Base-by-base conservation (phyloP, 495 filamentous ascomycete species). In the Aspergillus kassunensis region DNA sequence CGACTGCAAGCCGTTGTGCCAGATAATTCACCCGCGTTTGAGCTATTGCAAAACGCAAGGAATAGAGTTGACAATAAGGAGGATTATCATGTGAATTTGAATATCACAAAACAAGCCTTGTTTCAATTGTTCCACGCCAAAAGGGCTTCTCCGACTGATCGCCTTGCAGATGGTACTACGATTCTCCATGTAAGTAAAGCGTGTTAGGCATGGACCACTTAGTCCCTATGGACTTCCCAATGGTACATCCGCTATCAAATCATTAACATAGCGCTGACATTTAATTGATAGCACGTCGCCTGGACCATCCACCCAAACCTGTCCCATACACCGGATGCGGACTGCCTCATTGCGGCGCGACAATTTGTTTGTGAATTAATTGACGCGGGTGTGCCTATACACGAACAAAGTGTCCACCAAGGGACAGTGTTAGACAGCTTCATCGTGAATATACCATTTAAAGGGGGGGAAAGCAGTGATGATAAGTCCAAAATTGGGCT, bases 151-250 rank as follows among this genome's bases (percentile, higher is more conserved):
- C 44, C 44, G 24, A 34, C 10, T 6, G 44, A 47, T 29, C 11
- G 21, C 5, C 44, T 47, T 4, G 21, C 6, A 11, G 44, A 47
- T 21, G 44, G 44, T 3, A 47, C 30, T 15, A 47, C 44, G 12
- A 12, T 47, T 15, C 19, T 47, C 6, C 44, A 47, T 47, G 44
- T 47, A 21, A 47, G 44, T 6, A 47, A 27, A 27, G 24, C 24
- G n/a, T n/a, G 25, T 12, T 34, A 12, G 10, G 3, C 15, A 34
- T 31, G 29, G 29, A 31, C 29, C 29, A 30, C 29, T 30, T 30
- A 30, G 29, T 30, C 12, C 29, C 29, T 30, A 6, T 30, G 29
- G n/a, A n/a, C n/a, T n/a, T n/a, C n/a, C n/a, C 31, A 34, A 34
- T 27, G 9, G 9, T 9, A 27, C 9, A 9, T 27, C 24, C 9